Conservation (phyloP, 331 rosid species). For the Rosa hybrid region DNA sequence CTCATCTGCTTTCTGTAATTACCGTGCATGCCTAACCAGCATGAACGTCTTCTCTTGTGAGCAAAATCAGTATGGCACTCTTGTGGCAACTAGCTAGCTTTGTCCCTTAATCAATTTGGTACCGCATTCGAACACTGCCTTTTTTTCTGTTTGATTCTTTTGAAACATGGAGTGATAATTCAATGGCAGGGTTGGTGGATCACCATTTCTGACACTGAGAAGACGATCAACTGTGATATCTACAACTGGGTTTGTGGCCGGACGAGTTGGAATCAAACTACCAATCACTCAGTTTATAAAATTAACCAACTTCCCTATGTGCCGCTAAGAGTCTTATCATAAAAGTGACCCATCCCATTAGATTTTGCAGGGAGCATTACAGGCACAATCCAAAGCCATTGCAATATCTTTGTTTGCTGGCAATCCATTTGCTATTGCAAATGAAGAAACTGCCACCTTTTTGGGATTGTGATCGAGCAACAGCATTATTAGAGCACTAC, state of each 20-base stretch:
- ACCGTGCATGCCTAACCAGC: background rate
- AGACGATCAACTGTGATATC: background rate
- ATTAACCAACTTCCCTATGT: background rate
- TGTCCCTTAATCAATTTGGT: background rate
- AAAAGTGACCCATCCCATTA: background rate
- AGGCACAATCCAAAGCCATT: background rate
- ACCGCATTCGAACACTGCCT: background rate
- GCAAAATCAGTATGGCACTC: background rate
- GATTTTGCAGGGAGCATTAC: background rate
- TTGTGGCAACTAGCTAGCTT: background rate
- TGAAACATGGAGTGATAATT: too few relatives aligned
- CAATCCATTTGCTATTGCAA: background rate
- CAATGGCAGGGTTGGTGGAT: too few relatives aligned
- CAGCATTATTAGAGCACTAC: background rate
- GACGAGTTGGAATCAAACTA: background rate
- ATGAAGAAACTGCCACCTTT: background rate
- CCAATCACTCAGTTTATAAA: background rate
- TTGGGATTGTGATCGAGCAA: background rate
- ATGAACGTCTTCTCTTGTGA: background rate
- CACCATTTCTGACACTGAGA: too few relatives aligned
- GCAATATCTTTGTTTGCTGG: background rate
- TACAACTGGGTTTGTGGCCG: background rate
- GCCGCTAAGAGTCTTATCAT: background rate
- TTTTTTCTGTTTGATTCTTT: too few relatives aligned
- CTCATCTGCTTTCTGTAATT: background rate